phyloP scores from a whole-genome alignment of 345 rosid genomes.

The Populus nigra region DNA sequence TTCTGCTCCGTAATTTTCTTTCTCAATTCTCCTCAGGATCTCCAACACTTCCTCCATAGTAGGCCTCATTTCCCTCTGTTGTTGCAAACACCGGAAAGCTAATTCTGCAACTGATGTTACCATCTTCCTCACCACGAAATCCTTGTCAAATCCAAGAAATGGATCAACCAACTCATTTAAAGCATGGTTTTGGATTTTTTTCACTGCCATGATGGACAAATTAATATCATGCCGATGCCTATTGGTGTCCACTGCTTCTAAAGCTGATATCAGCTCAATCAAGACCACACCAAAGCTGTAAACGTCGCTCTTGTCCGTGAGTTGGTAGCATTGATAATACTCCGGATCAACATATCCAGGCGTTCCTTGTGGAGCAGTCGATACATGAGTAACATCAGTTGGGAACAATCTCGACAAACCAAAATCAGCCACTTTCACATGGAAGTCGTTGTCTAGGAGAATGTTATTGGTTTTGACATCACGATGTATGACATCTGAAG shows the following conservation, averaged over 20 bases:
- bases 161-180: slow-evolving; percentile 71
- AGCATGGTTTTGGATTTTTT: slow-evolving; percentile 60
- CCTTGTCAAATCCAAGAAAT: slow-evolving; percentile 52
- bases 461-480: slow-evolving; percentile 90
- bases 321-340: slow-evolving; percentile 70
- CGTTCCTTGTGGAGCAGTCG: slow-evolving; percentile 94
- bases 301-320: slow-evolving; percentile 82
- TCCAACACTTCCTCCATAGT: slow-evolving; percentile 66
- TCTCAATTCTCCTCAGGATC: slow-evolving; percentile 45
- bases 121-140: slow-evolving; percentile 36
- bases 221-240: slow-evolving; percentile 68
- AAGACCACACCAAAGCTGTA: slow-evolving; percentile 92
- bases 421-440: slow-evolving; percentile 90
- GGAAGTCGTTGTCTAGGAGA: slow-evolving; percentile 54
- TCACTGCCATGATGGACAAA: slow-evolving; percentile 69
- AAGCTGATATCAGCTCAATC: slow-evolving; percentile 62
- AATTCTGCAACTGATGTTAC: slow-evolving; percentile 60
- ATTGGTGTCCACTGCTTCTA: slow-evolving; percentile 65
- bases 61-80: slow-evolving; percentile 73
- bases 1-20: slow-evolving; percentile 22
- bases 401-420: slow-evolving; percentile 82
- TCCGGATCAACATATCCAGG: slow-evolving; percentile 94
- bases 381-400: slow-evolving; percentile 64
- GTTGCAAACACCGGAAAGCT: slow-evolving; percentile 77
- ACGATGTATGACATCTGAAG: slow-evolving; percentile 66